Evolutionary conservation across 257 asterid genomes (phyloP).

Genomic region (Ophiorrhiza pumila): DNA sequence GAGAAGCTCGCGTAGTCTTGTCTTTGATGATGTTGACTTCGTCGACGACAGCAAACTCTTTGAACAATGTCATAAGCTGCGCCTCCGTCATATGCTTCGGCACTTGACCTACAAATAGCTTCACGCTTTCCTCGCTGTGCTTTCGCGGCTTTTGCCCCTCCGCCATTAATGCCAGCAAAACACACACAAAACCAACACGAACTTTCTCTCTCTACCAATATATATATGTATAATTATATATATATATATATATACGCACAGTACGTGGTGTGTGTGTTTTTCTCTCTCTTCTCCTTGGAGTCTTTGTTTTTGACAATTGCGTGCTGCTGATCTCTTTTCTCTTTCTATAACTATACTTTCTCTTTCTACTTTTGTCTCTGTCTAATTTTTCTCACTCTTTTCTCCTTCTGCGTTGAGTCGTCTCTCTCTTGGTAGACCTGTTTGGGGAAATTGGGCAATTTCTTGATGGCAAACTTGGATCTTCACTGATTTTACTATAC

Average conservation of each 20-base stretch:
- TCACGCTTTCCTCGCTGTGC: slow-evolving; percentile 74
- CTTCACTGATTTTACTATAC: slow-evolving; percentile 36
- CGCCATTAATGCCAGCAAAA: slow-evolving; percentile 63
- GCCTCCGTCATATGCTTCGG: slow-evolving; percentile 87
- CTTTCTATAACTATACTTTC: slow-evolving; percentile 13
- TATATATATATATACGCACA: background rate
- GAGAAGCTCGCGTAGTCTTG: slow-evolving; percentile 83
- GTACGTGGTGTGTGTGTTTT: background rate
- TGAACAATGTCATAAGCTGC: slow-evolving; percentile 62
- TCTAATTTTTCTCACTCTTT: slow-evolving; percentile 19
- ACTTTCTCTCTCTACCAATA: slow-evolving; percentile 19
- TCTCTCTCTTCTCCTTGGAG: slow-evolving; percentile 26
- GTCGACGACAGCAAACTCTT: slow-evolving; percentile 67
- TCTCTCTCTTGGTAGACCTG: slow-evolving; percentile 33
- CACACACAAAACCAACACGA: background rate
- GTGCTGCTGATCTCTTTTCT: slow-evolving; percentile 27
- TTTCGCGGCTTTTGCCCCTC: slow-evolving; percentile 35
- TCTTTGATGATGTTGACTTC: slow-evolving; percentile 92
- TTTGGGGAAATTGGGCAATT: slow-evolving; percentile 35
- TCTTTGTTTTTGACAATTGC: slow-evolving; percentile 26
- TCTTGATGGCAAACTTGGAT: slow-evolving; percentile 46
- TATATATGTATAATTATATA: no score
- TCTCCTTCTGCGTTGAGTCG: slow-evolving; percentile 44
- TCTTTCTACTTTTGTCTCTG: slow-evolving; percentile 15
- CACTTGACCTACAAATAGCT: slow-evolving; percentile 97